A percentile compares a stretch with the other conserved stretches of the same genome.
These are phyloP conservation scores for Kwoniella heveanensis DNA, from an alignment of 768 basidiomycete genomes.

Conservation along the genomic window DNA sequence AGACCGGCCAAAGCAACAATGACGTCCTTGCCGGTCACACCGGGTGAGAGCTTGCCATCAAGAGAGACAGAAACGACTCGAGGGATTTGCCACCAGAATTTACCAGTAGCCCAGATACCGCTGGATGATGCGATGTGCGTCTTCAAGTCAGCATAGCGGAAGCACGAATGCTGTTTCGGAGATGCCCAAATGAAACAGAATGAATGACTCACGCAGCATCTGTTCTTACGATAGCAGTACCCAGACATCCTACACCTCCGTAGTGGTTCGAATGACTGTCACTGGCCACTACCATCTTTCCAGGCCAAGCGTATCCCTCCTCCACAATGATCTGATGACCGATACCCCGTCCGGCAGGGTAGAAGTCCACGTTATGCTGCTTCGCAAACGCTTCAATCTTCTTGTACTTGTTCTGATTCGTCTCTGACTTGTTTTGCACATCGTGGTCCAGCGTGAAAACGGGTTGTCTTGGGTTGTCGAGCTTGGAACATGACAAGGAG, in stretches of 20 bases:
- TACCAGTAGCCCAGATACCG: slow-evolving; percentile 94
- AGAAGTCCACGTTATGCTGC: slow-evolving; percentile 84
- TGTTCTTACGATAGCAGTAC: slow-evolving; percentile 92
- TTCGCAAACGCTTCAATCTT: slow-evolving; percentile 89
- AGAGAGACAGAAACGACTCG: slow-evolving; percentile 94
- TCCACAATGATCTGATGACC: slow-evolving; percentile 97
- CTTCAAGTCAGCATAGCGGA: not conserved
- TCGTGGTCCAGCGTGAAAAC: slow-evolving; percentile 99
- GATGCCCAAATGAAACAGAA: not conserved
- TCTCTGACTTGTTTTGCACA: slow-evolving; percentile 88
- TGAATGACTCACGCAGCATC: slow-evolving; percentile 46
- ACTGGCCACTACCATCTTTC: slow-evolving; percentile 91
- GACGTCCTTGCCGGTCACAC: slow-evolving; percentile 97
- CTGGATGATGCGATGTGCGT: slow-evolving; percentile 17
- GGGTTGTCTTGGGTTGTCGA: slow-evolving; percentile 77
- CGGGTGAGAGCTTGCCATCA: slow-evolving; percentile 74
- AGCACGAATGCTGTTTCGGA: not conserved
- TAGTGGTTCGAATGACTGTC: slow-evolving; percentile 99
- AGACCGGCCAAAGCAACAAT: slow-evolving; percentile 94
- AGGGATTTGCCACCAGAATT: slow-evolving; percentile 99
- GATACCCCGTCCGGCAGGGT: slow-evolving; percentile 94
- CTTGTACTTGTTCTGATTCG: slow-evolving; percentile 89
- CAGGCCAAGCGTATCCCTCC: slow-evolving; percentile 96
- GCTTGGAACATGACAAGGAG: slow-evolving; percentile 83
- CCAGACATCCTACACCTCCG: slow-evolving; percentile 94